Base-by-base conservation (phyloP, 2,329 filamentous ascomycete genomes). In the Colletotrichum sp. region DNA sequence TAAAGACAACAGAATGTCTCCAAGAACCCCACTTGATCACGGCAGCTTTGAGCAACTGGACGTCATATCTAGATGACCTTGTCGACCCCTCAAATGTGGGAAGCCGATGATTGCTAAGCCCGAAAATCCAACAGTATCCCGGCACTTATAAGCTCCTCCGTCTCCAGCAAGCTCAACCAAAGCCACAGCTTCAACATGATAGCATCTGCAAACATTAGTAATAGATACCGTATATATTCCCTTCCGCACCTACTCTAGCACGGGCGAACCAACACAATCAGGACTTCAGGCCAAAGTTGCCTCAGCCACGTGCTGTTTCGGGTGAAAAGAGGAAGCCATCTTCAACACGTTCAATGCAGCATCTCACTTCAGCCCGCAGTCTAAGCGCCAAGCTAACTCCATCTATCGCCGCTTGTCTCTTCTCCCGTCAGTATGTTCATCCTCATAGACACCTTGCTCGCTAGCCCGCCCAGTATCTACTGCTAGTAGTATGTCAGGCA, bases 271-370 rank as follows among this genome's bases (percentile, higher is more conserved):
- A 43, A 43, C 36, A 18, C 36, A 36, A 16, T 36, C 3, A 16
- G 7, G 0, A 0, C 32, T 1, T 13, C 2, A 5, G 32, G 7
- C 32, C 7, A 0, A 7, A 36, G 0, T 1, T 34, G 3, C 2
- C 32, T 32, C 30, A 32, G 0, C 3, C 6, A 32, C 10, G 0
- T 32, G 0, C 5, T 1, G 13, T 36, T 36, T 1, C 34, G 1
- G 34, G 38, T 2, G 0, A n/a, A 9, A 43, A 43, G 38, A 43
- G 0, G 9, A 43, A 6, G 16, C 0, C 0, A 43, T 0, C 36
- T 43, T 43, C 1, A 2, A n/a, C 3, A n/a, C 18, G 10, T 0
- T 43, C 2, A 0, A 43, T 0, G 9, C 2, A 18, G 16, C 36
- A 43, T 43, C 5, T 5, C 16, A 18, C 36, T 8, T 38, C 1